Conservation (phyloP, 805 yeast genomes). For the Candida sonorensis region DNA sequence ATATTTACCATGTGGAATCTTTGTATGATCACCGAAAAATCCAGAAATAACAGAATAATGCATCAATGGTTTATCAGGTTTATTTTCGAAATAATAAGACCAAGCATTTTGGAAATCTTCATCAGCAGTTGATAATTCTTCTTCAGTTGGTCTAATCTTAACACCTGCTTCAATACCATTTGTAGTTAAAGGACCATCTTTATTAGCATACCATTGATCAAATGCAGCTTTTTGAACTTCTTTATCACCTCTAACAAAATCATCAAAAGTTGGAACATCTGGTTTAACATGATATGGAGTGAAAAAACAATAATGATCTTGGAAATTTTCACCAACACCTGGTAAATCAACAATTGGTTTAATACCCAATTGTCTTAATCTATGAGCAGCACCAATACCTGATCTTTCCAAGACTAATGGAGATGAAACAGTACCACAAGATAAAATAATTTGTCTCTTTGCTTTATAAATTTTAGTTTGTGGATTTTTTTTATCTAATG, state of each 20-base stretch:
- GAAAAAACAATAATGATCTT: constrained; percentile 26
- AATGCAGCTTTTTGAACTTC: constrained; percentile 21
- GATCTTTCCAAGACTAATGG: constrained; percentile 42
- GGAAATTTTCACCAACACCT: constrained; percentile 27
- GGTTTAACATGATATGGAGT: constrained; percentile 24
- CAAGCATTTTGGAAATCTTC: constrained; percentile 20
- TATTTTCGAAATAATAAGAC: constrained; percentile 21
- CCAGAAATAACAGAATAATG: constrained; percentile 26
- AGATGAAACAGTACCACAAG: constrained; percentile 41
- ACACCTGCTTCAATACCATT: constrained; percentile 28
- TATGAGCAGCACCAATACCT: constrained; percentile 32
- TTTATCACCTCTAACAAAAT: constrained; percentile 23
- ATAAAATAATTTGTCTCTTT: constrained; percentile 37
- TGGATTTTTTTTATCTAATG: constrained; percentile 12
- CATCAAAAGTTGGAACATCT: constrained; percentile 23
- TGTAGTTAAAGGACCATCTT: constrained; percentile 25
- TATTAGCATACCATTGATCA: constrained; percentile 25
- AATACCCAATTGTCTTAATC: constrained; percentile 22
- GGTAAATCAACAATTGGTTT: constrained; percentile 25
- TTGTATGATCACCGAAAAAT: constrained; percentile 26
- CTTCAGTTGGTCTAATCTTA: constrained; percentile 25
- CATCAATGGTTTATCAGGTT: constrained; percentile 26
- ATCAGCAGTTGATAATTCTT: constrained; percentile 21
- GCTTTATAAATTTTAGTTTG: constrained; percentile 25
- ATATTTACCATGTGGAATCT: constrained; percentile 23